phyloP scores from a whole-genome alignment of 164 flowering plant species.

The Cinnamomum chago region DNA sequence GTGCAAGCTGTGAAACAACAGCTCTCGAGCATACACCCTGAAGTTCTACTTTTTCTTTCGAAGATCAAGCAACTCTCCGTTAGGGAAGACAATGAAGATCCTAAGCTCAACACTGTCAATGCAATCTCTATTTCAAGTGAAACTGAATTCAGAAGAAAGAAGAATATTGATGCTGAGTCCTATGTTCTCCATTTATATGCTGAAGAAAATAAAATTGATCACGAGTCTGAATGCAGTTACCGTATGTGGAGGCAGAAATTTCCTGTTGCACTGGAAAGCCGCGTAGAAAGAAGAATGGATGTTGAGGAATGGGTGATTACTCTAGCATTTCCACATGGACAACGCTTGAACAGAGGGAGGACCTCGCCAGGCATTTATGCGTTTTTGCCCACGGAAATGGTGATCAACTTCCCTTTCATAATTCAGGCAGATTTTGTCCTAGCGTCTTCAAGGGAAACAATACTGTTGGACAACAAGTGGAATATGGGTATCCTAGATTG shows the following conservation, averaged over 20 bases:
- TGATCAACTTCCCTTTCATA: slow-evolving; percentile 59
- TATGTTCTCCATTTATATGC: slow-evolving; percentile 52
- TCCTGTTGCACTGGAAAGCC: slow-evolving; percentile 37
- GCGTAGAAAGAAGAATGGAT: slow-evolving; percentile 39
- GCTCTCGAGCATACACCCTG: slow-evolving; percentile 59
- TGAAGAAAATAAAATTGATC: slow-evolving; percentile 21
- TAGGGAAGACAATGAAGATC: slow-evolving; percentile 38
- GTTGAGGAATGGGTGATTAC: slow-evolving; percentile 48
- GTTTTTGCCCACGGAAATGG: slow-evolving; percentile 64
- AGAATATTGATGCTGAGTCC: slow-evolving; percentile 62
- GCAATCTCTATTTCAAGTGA: slow-evolving; percentile 53
- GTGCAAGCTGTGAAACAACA: slow-evolving; percentile 51
- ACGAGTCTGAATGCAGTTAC: slow-evolving; percentile 35
- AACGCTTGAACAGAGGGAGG: slow-evolving; percentile 35
- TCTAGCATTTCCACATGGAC: slow-evolving; percentile 49
- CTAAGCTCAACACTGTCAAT: slow-evolving; percentile 34
- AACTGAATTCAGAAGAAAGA: slow-evolving; percentile 39
- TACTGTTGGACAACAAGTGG: slow-evolving; percentile 50
- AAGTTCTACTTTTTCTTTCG: slow-evolving; percentile 54
- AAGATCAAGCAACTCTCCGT: slow-evolving; percentile 57
- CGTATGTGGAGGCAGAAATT: slow-evolving; percentile 68
- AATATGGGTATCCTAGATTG: slow-evolving; percentile 33
- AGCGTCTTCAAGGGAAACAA: slow-evolving; percentile 28
- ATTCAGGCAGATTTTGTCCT: background rate
- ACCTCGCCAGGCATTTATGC: slow-evolving; percentile 55